phyloP scores from a whole-genome alignment of 2,329 filamentous ascomycete genomes.

The Fusarium sororula region DNA sequence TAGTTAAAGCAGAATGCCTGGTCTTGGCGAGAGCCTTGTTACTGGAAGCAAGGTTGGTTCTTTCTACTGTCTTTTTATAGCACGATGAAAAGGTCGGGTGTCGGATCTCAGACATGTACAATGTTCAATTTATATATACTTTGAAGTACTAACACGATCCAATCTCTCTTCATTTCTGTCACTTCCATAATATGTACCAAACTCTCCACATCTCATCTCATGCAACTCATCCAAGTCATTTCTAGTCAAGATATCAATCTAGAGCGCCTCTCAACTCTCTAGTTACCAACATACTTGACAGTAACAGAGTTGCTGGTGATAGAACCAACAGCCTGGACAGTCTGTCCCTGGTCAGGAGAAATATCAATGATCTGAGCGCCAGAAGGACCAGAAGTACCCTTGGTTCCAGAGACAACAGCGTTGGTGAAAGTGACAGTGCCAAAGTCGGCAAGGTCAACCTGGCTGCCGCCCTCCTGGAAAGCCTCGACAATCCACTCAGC shows the following conservation, averaged over 20 bases:
- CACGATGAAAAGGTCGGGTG: too few relatives aligned
- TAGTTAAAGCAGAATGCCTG: too few relatives aligned
- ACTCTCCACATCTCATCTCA: rapidly evolving
- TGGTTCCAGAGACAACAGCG: neutral
- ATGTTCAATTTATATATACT: neutral
- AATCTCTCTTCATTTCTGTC: rapidly evolving
- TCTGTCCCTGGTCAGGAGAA: neutral
- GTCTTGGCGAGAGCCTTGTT: too few relatives aligned
- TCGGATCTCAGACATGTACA: neutral
- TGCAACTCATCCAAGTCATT: rapidly evolving
- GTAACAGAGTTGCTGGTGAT: conserved; percentile 35
- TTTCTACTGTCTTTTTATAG: too few relatives aligned
- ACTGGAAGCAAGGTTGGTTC: too few relatives aligned
- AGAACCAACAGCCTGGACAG: conserved; percentile 2
- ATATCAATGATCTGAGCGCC: conserved; percentile 8
- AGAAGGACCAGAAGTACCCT: neutral
- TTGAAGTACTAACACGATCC: neutral
- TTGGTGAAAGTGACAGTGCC: conserved; percentile 20
- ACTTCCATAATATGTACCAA: neutral
- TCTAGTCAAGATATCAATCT: too few relatives aligned
- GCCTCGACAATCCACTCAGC: conserved; percentile 71
- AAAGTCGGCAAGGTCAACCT: conserved; percentile 45
- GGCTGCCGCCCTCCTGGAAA: conserved; percentile 40
- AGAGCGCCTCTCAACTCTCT: too few relatives aligned
- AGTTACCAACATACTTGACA: conserved; percentile 55